A percentile compares a stretch with the other conserved stretches of the same genome.
These are phyloP conservation scores for Gastrodia elata DNA, from an alignment of 106 monocot genomes.

Conservation along the genomic window DNA sequence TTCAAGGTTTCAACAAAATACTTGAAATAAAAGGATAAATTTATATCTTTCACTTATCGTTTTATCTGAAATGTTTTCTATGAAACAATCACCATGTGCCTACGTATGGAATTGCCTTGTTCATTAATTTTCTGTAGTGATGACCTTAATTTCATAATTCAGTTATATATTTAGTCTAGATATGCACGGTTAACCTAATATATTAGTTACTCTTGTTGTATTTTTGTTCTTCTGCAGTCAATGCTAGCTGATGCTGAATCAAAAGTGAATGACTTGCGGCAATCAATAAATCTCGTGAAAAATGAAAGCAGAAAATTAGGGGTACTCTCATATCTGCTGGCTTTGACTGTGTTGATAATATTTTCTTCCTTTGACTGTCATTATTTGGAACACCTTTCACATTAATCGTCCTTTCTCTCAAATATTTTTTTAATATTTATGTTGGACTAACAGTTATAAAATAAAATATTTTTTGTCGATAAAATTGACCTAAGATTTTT, in stretches of 20 bases:
- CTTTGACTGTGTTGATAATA: background rate
- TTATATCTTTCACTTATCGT: too few relatives aligned
- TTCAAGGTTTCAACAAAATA: too few relatives aligned
- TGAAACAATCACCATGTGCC: too few relatives aligned
- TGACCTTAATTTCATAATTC: background rate
- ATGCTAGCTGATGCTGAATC: slow-evolving; percentile 45
- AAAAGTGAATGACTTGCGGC: slow-evolving; percentile 43
- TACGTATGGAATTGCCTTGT: too few relatives aligned
- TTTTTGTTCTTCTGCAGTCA: slow-evolving; percentile 15
- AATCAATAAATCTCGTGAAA: slow-evolving; percentile 47
- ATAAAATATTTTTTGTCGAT: background rate
- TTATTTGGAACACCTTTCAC: background rate
- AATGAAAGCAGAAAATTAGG: slow-evolving; percentile 54
- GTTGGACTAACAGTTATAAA: background rate
- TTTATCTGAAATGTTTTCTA: too few relatives aligned
- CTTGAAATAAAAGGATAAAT: too few relatives aligned
- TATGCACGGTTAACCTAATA: background rate
- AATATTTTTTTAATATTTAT: background rate
- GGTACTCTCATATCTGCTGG: slow-evolving; percentile 24
- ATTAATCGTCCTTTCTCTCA: background rate
- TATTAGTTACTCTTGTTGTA: background rate
- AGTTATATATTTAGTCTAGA: background rate
- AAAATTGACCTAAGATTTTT: background rate
- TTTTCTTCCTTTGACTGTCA: background rate
- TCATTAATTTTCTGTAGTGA: background rate